These are phyloP conservation scores for Colletotrichum sp. DNA, from an alignment of 2,329 filamentous ascomycete genomes.

Conservation along the genomic window DNA sequence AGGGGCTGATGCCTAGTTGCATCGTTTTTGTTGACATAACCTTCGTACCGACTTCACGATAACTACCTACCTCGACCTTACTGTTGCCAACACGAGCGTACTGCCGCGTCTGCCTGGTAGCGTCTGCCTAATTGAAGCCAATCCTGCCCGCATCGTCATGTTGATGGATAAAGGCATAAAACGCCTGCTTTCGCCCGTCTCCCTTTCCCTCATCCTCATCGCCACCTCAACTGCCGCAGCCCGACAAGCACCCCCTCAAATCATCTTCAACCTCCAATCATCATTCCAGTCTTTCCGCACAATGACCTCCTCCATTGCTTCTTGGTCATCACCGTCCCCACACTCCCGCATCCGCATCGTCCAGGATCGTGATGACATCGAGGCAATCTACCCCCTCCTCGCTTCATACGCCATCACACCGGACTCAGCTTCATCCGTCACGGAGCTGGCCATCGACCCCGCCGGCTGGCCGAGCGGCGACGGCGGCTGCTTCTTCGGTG, in stretches of 20 bases:
- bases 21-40: background rate
- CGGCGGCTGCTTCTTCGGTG: background rate
- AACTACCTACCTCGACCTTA: background rate
- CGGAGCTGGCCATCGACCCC: background rate
- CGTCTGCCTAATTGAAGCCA: background rate
- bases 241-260: background rate
- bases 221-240: background rate
- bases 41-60: background rate
- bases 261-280: background rate
- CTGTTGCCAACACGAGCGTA: accelerated
- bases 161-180: background rate
- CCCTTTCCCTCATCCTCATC: background rate
- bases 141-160: background rate
- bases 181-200: background rate
- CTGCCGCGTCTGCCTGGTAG: background rate
- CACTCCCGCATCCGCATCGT: background rate
- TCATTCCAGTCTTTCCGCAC: background rate
- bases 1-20: background rate
- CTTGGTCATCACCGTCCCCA: background rate
- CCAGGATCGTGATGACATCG: background rate
- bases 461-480: background rate
- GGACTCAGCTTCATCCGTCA: background rate
- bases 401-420: background rate
- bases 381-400: background rate
- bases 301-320: background rate